Evolutionary conservation across 345 rosid species (phyloP), one percentile per base, ranked within the genome.

Genomic region (Brassica incana): DNA sequence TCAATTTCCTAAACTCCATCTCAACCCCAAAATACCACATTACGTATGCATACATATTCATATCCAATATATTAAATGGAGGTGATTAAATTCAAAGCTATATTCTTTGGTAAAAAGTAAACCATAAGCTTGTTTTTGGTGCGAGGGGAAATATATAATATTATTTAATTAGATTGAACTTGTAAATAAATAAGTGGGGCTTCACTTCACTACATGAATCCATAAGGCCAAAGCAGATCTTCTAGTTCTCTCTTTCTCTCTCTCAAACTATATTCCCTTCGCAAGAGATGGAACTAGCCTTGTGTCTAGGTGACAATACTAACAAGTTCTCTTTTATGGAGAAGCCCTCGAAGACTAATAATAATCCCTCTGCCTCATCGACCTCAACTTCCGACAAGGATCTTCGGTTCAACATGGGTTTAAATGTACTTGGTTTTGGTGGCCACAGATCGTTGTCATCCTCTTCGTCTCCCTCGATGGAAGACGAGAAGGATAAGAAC

Each of bases 291-390:
- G 97, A 95, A 84, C 86, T 95, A 5, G 98, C 94, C 65, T 80
- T 95, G 86, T 93, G 91, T 77, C 77, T 95, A 29, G 99, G 99
- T 2, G 95, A 90, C 67, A 36, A 89, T 56, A 87, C 92, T 0
- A 91, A 86, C 79, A 80, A 65, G 36, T 88, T 91, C 78, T 80
- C 87, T 50, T 94, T 92, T 77, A 78, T 90, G 9, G 91, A 87
- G 76, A 72, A 81, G 38, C 67, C 60, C 33, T 59, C 76, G 14
- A 72, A 76, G 77, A 71, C 25, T n/a, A 66, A 6, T 67, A 72
- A 71, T 68, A 72, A 71, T 65, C 67, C 70, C 1, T 69, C 71
- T 23, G 77, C 69, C n/a, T 81, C 80, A 0, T 81, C 77, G 36
- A 74, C 87, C 1, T 85, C 84, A 67, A 35, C 87, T 7, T 69